phyloP scores from a whole-genome alignment of 2,329 filamentous ascomycete species.

The Hypoxylon sp. region DNA sequence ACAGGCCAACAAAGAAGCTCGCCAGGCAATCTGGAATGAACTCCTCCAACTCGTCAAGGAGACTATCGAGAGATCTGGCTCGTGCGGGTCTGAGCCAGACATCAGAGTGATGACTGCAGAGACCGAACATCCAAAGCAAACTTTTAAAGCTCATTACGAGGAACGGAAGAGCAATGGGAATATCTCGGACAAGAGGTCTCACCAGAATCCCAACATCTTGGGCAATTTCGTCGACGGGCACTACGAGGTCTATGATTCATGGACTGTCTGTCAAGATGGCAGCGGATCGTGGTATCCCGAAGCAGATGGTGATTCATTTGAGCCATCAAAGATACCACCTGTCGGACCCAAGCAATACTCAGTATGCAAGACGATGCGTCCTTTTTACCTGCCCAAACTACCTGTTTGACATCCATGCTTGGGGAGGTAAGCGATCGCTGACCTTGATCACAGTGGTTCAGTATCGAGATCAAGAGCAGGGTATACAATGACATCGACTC shows the following conservation, averaged over 20 bases:
- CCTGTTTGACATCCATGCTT: not conserved
- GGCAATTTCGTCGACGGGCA: conserved; percentile 2
- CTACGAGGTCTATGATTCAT: not conserved
- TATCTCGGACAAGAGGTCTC: not conserved
- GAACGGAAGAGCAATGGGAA: not conserved
- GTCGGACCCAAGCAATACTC: not conserved
- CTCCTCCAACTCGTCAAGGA: not conserved
- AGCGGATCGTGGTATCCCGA: conserved; percentile 1
- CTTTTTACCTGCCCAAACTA: too few relatives aligned
- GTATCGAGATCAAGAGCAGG: conserved; percentile 7
- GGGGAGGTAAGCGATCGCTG: not conserved
- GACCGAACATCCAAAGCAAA: not conserved
- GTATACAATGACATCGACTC: not conserved
- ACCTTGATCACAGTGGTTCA: not conserved
- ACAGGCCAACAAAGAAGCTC: not conserved
- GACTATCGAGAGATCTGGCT: not conserved
- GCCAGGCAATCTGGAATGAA: not conserved
- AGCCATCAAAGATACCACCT: not conserved
- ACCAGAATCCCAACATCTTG: not conserved
- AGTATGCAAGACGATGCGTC: not conserved
- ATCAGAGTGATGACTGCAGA: not conserved
- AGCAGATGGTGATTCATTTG: not conserved
- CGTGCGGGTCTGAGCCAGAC: not conserved
- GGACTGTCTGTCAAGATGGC: conserved; percentile 5
- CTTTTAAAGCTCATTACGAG: not conserved